Conservation (phyloP, 2,329 filamentous ascomycete species). For the Orbilia oligospora region DNA sequence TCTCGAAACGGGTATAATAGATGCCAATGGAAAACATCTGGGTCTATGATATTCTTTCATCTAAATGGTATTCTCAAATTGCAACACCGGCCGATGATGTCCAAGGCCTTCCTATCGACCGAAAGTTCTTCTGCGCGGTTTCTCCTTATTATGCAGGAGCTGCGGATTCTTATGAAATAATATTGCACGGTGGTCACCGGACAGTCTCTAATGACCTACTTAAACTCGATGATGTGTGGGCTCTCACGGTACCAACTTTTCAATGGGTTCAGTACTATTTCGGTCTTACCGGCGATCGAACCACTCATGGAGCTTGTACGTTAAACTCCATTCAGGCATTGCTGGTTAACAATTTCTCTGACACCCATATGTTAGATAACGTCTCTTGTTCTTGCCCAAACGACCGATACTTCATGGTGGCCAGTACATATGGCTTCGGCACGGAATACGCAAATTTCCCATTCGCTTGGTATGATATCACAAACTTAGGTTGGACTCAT, state of each 20-base stretch:
- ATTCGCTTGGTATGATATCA: conserved; percentile 38
- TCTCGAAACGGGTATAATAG: conserved; percentile 8
- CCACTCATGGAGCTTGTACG: conserved; percentile 35
- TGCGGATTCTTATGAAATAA: conserved; percentile 38
- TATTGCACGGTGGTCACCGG: conserved; percentile 44
- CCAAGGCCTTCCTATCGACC: conserved; percentile 39
- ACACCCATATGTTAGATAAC: conserved; percentile 7
- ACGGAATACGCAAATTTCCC: conserved; percentile 26
- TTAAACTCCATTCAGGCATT: neutral
- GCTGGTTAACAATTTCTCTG: neutral
- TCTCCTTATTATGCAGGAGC: conserved; percentile 28
- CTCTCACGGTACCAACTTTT: conserved; percentile 46
- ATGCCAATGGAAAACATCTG: conserved; percentile 38
- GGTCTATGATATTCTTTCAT: conserved; percentile 48
- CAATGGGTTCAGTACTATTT: conserved; percentile 55
- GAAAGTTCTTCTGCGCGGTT: conserved; percentile 50
- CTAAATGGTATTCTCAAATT: conserved; percentile 40
- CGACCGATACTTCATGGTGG: conserved; percentile 44
- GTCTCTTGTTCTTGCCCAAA: conserved; percentile 46
- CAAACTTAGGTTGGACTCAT: conserved; percentile 13
- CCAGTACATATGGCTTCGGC: conserved; percentile 43
- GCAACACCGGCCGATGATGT: conserved; percentile 29
- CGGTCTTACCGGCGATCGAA: conserved; percentile 24
- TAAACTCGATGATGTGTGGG: conserved; percentile 47
- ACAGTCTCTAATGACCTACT: conserved; percentile 25